Base-by-base conservation (phyloP, 148 eudicot species). In the Gaultheria prostrata region DNA sequence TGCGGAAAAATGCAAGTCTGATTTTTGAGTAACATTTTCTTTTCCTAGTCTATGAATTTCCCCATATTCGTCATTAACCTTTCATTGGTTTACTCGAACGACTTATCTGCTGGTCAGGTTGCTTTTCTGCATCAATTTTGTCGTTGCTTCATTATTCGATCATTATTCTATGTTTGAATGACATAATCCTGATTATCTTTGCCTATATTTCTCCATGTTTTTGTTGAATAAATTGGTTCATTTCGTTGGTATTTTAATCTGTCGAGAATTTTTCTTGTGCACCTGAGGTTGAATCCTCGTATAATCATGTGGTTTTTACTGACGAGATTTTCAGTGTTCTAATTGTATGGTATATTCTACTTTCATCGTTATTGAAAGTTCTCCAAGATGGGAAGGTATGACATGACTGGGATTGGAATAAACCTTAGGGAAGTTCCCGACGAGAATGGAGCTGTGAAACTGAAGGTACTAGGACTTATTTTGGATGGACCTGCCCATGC, bases 301-400 rank as follows among this genome's bases (percentile, higher is more conserved):
- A 78, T 74, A 85, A 89, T 80, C 80, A 73, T 72, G 73, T 82
- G 81, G 48, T 84, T 88, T 82, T 91, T 76, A 89, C 91, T 93
- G 84, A 89, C 85, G 75, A 83, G 73, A 81, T 84, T 89, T 92
- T 67, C 91, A 90, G 92, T 93, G 85, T 88, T 92, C 92, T 90
- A 83, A 87, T 92, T 88, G 88, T 83, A 88, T 94, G 93, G 90
- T 91, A 86, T 92, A 87, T 92, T 88, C 86, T 86, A 83, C 85
- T 78, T 85, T 86, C 92, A 73, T 91, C 90, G 82, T 85, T 83
- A 39, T 72, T 85, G 80, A 82, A 91, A 96, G 99, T 93, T 96
- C 90, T 94, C 98, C 86, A 96, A 93, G 95, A 96, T 96, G 99
- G 97, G 98, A 48, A 91, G 94, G 85, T 96, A 96, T 89, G 99